These are phyloP conservation scores for Lithohypha guttulata DNA, from an alignment of 2,329 filamentous ascomycete genomes.

Conservation along the genomic window DNA sequence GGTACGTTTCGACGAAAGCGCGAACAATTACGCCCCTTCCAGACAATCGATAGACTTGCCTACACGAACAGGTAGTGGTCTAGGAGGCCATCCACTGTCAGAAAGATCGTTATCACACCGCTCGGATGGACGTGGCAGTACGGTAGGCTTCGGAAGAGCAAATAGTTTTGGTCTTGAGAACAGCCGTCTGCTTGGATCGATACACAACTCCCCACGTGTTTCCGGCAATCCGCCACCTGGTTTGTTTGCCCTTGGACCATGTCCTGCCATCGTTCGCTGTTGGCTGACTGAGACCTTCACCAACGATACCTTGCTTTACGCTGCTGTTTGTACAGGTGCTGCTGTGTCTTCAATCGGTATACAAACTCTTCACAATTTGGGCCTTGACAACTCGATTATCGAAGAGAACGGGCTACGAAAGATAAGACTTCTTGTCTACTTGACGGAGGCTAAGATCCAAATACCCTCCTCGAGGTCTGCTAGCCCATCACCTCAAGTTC, in stretches of 20 bases:
- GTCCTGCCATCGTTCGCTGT: conserved; percentile 88
- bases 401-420: conserved; percentile 55
- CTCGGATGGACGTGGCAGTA: conserved; percentile 90
- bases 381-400: conserved; percentile 55
- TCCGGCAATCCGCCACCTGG: conserved; percentile 61
- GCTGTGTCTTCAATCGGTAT: conserved; percentile 75
- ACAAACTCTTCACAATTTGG: conserved; percentile 63
- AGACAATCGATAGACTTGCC: conserved; percentile 78
- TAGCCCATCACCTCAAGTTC: conserved; percentile 67
- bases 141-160: conserved; percentile 71
- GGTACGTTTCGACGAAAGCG: conserved; percentile 93
- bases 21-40: conserved; percentile 81
- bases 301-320: conserved; percentile 79
- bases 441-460: conserved; percentile 79
- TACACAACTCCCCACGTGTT: conserved; percentile 59
- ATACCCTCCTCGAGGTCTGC: conserved; percentile 62
- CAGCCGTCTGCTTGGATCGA: conserved; percentile 52
- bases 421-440: conserved; percentile 71
- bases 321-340: conserved; percentile 83
- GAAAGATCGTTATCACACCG: conserved; percentile 90
- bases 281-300: conserved; percentile 89
- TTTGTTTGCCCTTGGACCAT: conserved; percentile 73
- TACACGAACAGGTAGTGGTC: conserved; percentile 63
- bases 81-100: conserved; percentile 70
- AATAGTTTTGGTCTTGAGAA: conserved; percentile 82